Percentiles rank a stretch among this genome's conserved stretches.
Evolutionary conservation across 139 green algal genomes (phyloP).

Genomic region (Tetradesmus lagerheimii): DNA sequence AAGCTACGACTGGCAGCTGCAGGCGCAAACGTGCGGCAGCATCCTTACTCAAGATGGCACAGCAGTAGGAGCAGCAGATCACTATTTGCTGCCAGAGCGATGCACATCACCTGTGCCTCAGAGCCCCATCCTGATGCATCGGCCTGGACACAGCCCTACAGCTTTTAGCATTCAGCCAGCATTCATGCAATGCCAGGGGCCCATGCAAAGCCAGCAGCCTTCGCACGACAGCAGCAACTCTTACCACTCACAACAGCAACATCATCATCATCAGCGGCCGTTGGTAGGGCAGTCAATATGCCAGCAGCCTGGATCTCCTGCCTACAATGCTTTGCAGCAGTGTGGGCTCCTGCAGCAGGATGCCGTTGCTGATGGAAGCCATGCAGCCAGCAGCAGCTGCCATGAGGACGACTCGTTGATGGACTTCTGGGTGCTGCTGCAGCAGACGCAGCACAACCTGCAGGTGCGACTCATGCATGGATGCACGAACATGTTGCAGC

Average conservation of each 20-base stretch:
- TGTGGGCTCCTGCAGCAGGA: neutral
- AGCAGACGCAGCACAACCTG: slow-evolving; percentile 41
- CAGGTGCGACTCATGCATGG: neutral
- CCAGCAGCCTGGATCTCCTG: neutral
- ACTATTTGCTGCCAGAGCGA: neutral
- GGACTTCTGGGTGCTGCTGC: slow-evolving; percentile 43
- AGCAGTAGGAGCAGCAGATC: neutral
- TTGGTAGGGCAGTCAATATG: neutral
- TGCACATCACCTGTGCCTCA: neutral
- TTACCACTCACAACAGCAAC: neutral
- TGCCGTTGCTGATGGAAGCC: neutral
- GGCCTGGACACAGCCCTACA: neutral
- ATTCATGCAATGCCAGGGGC: neutral
- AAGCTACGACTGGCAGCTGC: neutral
- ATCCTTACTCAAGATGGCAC: neutral
- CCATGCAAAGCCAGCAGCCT: neutral
- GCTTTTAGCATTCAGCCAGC: neutral
- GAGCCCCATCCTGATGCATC: neutral
- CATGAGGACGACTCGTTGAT: slow-evolving; percentile 2
- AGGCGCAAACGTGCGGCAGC: neutral
- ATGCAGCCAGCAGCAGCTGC: neutral
- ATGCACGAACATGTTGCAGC: neutral
- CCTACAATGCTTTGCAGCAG: neutral
- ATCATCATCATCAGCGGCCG: neutral
- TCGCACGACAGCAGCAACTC: neutral